Conservation (phyloP, 768 basidiomycete genomes). For the Galerina sulciceps region DNA sequence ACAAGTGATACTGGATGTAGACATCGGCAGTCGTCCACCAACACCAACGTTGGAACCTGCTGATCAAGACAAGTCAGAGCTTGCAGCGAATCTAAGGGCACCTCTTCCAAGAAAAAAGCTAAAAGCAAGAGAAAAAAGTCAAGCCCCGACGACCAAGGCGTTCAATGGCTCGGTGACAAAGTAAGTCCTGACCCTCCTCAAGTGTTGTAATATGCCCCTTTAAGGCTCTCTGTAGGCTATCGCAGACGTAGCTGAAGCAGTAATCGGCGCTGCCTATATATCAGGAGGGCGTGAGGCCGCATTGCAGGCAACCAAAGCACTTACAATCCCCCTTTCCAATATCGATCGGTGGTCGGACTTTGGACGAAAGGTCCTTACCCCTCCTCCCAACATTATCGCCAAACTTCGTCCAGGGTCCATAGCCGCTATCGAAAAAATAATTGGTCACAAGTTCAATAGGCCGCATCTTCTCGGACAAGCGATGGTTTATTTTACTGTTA, state of each 20-base stretch:
- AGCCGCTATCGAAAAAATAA: slow-evolving; percentile 61
- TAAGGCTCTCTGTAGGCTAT: slow-evolving; percentile 52
- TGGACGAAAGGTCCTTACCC: slow-evolving; percentile 47
- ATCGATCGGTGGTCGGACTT: slow-evolving; percentile 79
- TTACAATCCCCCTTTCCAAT: slow-evolving; percentile 67
- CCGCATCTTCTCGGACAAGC: slow-evolving; percentile 74
- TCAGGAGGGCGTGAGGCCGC: slow-evolving; percentile 73
- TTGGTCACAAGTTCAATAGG: slow-evolving; percentile 64
- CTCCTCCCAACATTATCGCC: slow-evolving; percentile 46
- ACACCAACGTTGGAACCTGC: neutral
- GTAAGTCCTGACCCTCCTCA: slow-evolving; percentile 33
- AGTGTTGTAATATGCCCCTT: neutral
- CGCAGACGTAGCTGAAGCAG: slow-evolving; percentile 85
- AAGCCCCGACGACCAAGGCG: slow-evolving; percentile 32
- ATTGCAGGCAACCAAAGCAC: slow-evolving; percentile 62
- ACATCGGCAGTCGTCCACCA: neutral
- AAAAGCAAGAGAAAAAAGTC: slow-evolving; percentile 41
- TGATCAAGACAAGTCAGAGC: slow-evolving; percentile 3
- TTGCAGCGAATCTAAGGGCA: slow-evolving; percentile 3
- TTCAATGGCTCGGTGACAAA: slow-evolving; percentile 77
- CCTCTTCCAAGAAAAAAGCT: slow-evolving; percentile 27
- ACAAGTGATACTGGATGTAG: neutral
- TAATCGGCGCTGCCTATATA: slow-evolving; percentile 82
- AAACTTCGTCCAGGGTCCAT: slow-evolving; percentile 53
- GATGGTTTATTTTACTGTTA: slow-evolving; percentile 51